phyloP scores from a whole-genome alignment of 805 yeast species.

The Tetrapisispora nanseiensis region DNA sequence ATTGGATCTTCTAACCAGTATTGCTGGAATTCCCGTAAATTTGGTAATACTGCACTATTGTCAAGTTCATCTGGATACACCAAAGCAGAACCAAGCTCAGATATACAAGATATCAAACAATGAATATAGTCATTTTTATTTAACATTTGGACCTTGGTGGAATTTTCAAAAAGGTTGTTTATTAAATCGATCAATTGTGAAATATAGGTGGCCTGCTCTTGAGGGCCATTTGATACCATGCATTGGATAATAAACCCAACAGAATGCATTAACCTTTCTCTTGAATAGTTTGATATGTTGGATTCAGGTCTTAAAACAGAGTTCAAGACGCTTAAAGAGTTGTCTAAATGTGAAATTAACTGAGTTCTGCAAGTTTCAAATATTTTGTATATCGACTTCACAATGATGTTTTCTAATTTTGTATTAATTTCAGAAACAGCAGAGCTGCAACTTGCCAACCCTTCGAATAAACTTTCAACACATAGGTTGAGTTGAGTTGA shows the following conservation, averaged over 20 bases:
- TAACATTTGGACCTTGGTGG: conserved; percentile 5
- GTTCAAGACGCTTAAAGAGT: conserved; percentile 26
- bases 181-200: conserved; percentile 29
- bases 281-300: conserved; percentile 23
- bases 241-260: conserved; percentile 55
- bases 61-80: conserved; percentile 41
- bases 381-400: conserved; percentile 21
- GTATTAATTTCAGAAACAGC: conserved; percentile 12
- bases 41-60: conserved; percentile 16
- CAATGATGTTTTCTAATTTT: conserved; percentile 22
- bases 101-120: conserved; percentile 52
- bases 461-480: conserved; percentile 23
- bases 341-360: conserved; percentile 17
- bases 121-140: conserved; percentile 37
- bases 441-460: conserved; percentile 18
- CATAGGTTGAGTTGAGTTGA: conserved; percentile 14
- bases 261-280: conserved; percentile 50
- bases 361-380: conserved; percentile 25
- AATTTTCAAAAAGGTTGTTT: conserved; percentile 10
- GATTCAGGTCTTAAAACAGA: conserved; percentile 22
- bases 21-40: conserved; percentile 21
- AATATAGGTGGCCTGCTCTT: conserved; percentile 32
- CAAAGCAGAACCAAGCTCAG: conserved; percentile 64
- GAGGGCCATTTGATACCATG: conserved; percentile 35
- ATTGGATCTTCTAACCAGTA: conserved; percentile 45